Conservation (phyloP, 306 rosid species). For the Inga oerstediana region DNA sequence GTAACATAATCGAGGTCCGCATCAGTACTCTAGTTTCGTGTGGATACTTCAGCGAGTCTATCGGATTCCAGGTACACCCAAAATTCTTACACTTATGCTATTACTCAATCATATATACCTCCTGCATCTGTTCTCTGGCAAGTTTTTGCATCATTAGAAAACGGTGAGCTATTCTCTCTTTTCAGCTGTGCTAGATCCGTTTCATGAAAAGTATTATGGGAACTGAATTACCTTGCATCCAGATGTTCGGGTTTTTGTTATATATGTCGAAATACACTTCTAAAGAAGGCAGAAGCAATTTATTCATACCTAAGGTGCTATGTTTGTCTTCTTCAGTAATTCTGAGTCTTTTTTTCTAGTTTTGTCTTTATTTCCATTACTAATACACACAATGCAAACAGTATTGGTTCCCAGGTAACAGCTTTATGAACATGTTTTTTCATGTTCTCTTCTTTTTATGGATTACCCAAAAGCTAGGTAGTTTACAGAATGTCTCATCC, state of each 20-base stretch:
- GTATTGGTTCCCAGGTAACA: not conserved
- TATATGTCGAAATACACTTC: too few relatives aligned
- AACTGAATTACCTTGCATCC: too few relatives aligned
- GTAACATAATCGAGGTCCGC: too few relatives aligned
- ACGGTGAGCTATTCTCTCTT: not conserved
- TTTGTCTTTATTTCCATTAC: not conserved
- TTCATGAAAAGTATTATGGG: not conserved
- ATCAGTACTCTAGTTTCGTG: too few relatives aligned
- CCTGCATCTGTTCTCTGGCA: not conserved
- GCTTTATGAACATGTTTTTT: not conserved
- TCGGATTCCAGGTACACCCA: too few relatives aligned
- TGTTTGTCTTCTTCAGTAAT: too few relatives aligned
- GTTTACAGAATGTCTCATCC: conserved; percentile 17
- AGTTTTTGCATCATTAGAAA: not conserved
- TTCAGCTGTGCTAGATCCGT: not conserved
- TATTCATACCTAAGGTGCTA: too few relatives aligned
- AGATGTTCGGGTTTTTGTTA: too few relatives aligned
- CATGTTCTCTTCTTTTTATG: conserved; percentile 1
- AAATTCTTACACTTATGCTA: too few relatives aligned
- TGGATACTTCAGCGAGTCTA: too few relatives aligned
- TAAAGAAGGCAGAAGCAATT: too few relatives aligned
- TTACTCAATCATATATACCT: not conserved
- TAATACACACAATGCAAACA: not conserved
- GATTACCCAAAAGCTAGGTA: conserved; percentile 11
- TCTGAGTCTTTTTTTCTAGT: too few relatives aligned